Base-by-base conservation (phyloP, 805 yeast species). In the Komagataella pseudopastoris region DNA sequence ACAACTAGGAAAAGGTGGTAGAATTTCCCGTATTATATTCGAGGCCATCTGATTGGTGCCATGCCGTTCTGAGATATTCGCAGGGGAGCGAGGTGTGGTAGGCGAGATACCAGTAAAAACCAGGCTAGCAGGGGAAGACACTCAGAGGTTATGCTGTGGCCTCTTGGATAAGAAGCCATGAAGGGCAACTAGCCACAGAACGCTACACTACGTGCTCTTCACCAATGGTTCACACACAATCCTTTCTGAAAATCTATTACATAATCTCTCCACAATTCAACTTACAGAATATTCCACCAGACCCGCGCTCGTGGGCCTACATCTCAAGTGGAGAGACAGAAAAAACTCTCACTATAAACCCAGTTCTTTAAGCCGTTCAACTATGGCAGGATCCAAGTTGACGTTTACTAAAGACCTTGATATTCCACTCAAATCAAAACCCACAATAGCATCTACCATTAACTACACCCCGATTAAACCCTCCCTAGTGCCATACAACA, bases 401-500 rank as follows among this genome's bases (percentile, higher is more conserved):
- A 30, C 39, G 10, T 30, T 30, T 14, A 10, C 39, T 10, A 30
- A 30, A 30, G 39, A 30, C 14, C 39, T 30, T 10, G 39, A 48
- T 24, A 47, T 24, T n/a, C 22, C 18, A 8, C 23, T 22, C n/a
- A 16, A 22, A 16, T 24, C 49, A 47, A 47, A 17, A 17, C 18
- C 43, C 10, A 16, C 43, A 47, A 22, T 20, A 12, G 46, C 46
- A 45, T 17, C 52, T 44, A 50, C 52, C 23, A 46, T 46, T 20
- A 49, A 50, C 22, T 51, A 46, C 47, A 46, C 16, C 23, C 45
- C 46, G 24, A 50, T 47, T 2, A 36, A 53, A 44, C 44, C 46
- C 36, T 23, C 49, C 6, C 18, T 47, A 17, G 43, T 23, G 44
- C 53, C 55, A n/a, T 54, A 56, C 44, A 56, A 56, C 22, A 54